These are phyloP conservation scores for Funneliformis geosporum DNA, from an alignment of 192 early-diverging fungal species.

Conservation along the genomic window DNA sequence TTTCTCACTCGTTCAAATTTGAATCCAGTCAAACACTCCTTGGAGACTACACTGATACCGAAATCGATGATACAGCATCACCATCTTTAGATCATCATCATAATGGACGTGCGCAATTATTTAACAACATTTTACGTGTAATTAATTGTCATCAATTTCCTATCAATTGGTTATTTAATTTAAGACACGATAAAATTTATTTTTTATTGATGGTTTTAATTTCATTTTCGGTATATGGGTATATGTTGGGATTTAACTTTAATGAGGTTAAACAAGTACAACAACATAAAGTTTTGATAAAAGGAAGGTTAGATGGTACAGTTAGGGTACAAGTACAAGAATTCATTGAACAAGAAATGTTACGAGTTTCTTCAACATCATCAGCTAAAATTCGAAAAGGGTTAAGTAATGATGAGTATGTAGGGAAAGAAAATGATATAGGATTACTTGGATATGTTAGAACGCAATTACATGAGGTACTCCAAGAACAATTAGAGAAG, in stretches of 20 bases:
- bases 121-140: background rate
- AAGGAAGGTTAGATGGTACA: background rate
- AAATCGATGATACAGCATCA: background rate
- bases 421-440: background rate
- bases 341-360: conserved; percentile 13
- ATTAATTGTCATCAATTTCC: background rate
- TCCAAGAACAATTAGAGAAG: conserved; percentile 12
- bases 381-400: background rate
- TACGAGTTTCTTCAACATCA: background rate
- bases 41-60: background rate
- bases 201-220: background rate
- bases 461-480: conserved; percentile 5
- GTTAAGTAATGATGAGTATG: background rate
- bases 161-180: background rate
- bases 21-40: background rate
- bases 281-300: background rate
- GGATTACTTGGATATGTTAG: conserved; percentile 6
- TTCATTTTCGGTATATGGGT: background rate
- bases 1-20: background rate
- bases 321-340: conserved; percentile 12
- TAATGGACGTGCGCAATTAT: background rate
- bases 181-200: background rate
- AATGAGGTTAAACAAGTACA: background rate
- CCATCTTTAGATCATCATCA: background rate
- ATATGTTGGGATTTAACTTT: background rate